Evolutionary conservation across 2,329 filamentous ascomycete species (phyloP).

Genomic region (Stagonosporopsis cucurbitacearum): DNA sequence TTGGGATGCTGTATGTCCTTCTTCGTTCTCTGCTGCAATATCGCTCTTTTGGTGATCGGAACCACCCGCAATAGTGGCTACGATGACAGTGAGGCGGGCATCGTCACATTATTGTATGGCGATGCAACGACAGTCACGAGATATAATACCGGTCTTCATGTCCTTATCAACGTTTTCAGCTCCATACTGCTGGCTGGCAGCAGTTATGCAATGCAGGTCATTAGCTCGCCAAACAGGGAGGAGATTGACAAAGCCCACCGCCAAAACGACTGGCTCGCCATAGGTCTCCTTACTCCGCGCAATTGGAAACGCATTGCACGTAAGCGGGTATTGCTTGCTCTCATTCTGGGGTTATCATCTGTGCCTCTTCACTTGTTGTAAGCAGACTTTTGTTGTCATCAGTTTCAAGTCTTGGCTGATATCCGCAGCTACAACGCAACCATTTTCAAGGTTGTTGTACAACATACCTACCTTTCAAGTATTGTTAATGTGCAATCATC

Average conservation of each 20-base stretch:
- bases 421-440: neutral
- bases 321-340: slow-evolving; percentile 7
- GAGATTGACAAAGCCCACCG: slow-evolving; percentile 35
- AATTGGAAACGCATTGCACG: slow-evolving; percentile 39
- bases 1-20: slow-evolving; percentile 21
- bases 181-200: slow-evolving; percentile 27
- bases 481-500: neutral
- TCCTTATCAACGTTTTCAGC: slow-evolving; percentile 57
- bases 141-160: slow-evolving; percentile 45
- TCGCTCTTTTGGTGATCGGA: slow-evolving; percentile 10
- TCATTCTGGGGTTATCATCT: slow-evolving; percentile 33
- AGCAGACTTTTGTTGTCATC: neutral
- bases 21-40: slow-evolving; percentile 25
- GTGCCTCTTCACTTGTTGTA: neutral
- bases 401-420: neutral
- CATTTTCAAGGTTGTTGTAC: neutral
- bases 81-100: neutral
- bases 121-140: neutral
- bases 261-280: slow-evolving; percentile 47
- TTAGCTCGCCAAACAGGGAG: slow-evolving; percentile 28
- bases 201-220: slow-evolving; percentile 37
- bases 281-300: slow-evolving; percentile 51
- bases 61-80: neutral
- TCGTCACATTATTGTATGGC: neutral
- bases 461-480: neutral